These are phyloP conservation scores for Amphichorda felina DNA, from an alignment of 2,329 filamentous ascomycete genomes.

Conservation along the genomic window DNA sequence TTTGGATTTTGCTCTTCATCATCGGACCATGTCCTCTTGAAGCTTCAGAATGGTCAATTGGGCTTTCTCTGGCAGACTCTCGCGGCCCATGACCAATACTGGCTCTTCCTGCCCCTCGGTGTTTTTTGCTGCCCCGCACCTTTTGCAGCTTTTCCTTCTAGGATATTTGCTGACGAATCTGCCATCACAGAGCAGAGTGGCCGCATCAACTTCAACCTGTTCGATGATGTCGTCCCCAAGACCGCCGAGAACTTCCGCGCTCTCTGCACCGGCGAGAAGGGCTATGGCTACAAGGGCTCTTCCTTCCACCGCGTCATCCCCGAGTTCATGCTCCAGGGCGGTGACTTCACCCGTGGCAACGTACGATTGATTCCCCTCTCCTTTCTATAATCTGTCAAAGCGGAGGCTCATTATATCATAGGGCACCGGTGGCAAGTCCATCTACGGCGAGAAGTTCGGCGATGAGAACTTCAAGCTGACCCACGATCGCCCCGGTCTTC, in stretches of 20 bases:
- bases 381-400: conserved; percentile 8
- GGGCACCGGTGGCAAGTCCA: conserved; percentile 87
- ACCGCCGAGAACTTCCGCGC: conserved; percentile 76
- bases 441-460: conserved; percentile 89
- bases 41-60: too few species aligned
- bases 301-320: conserved; percentile 90
- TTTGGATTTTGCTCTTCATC: neutral
- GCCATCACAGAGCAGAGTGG: conserved; percentile 50
- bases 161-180: conserved; percentile 9
- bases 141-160: too few species aligned
- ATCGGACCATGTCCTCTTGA: neutral
- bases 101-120: neutral
- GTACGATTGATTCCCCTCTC: conserved; percentile 40
- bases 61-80: neutral
- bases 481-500: conserved; percentile 65
- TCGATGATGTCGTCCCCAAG: conserved; percentile 76
- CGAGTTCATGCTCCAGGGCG: conserved; percentile 90
- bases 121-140: neutral
- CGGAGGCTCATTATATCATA: too few species aligned
- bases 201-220: conserved; percentile 84
- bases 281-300: conserved; percentile 72
- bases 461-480: conserved; percentile 81
- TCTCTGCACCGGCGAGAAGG: conserved; percentile 72
- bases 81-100: neutral
- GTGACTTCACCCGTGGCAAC: conserved; percentile 88